Evolutionary conservation across 2,329 filamentous ascomycete species (phyloP), one percentile per base, ranked within the genome.

Genomic region (Reticulascus tulasneorum): DNA sequence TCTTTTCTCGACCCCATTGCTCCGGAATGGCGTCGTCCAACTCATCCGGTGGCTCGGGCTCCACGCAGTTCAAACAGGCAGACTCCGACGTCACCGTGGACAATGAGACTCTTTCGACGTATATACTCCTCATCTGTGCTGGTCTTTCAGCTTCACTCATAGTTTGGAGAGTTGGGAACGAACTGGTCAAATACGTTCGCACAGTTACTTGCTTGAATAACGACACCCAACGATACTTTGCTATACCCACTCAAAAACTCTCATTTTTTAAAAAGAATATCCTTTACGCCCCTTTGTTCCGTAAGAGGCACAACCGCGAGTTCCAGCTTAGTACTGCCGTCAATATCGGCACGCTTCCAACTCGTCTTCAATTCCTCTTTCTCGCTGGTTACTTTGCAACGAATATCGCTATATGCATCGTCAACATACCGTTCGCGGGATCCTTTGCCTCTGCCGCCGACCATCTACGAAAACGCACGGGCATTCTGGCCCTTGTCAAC

Each of bases 191-290:
- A 47, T 83, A 93, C 53, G 67, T 90, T 23, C 79, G 89, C 45
- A 82, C 77, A 18, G 70, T 94, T 28, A 74, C 84, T 26, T 87
- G 82, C 52, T 73, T 95, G 47, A 82, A 77, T 64, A 88, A 87
- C 63, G 83, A 86, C 46, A 82, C 73, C 2, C 89, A 95, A 59
- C 72, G 76, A 42, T 95, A 88, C 66, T 95, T 90, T 55, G 74
- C 81, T 29, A 65, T 68, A 17, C 73, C 84, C 6, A 69, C 68
- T 7, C 48, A 56, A 11, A 67, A 64, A 26, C 60, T 66, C 38
- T 66, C 83, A n/a, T 77, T 69, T 60, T 64, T 87, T 47, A 83
- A 86, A 66, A 77, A 74, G 53, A 73, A 84, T 47, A 45, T 87
- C 15, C 64, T 76, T 25, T 79, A 84, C 48, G 79, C 81, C 2